Percentiles rank a stretch among this genome's conserved stretches.
Evolutionary conservation across 2,329 filamentous ascomycete species (phyloP).

Genomic region (Aspergillus novofumigatus): DNA sequence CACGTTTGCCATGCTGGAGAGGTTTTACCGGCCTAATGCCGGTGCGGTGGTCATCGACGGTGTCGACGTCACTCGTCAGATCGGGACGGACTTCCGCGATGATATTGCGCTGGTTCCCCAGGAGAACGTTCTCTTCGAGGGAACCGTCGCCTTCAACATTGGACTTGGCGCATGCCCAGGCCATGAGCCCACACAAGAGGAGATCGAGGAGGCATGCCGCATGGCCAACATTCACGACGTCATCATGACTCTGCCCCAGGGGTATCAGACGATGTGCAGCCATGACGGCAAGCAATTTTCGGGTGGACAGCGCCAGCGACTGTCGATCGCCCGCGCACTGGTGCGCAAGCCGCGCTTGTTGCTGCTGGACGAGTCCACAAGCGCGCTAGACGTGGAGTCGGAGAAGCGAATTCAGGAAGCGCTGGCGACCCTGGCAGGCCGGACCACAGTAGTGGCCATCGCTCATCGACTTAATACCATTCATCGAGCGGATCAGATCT

Average conservation of each 20-base stretch:
- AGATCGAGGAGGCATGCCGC: slow-evolving; percentile 63
- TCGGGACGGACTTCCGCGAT: slow-evolving; percentile 39
- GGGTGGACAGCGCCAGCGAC: slow-evolving; percentile 55
- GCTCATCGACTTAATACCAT: slow-evolving; percentile 42
- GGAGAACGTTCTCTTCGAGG: slow-evolving; percentile 47
- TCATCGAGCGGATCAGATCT: slow-evolving; percentile 72
- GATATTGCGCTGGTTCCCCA: slow-evolving; percentile 47
- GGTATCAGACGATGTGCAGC: slow-evolving; percentile 60
- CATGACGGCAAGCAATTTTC: slow-evolving; percentile 53
- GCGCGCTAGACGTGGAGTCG: slow-evolving; percentile 53
- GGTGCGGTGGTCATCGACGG: slow-evolving; percentile 53
- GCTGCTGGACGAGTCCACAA: slow-evolving; percentile 59
- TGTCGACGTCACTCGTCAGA: slow-evolving; percentile 41
- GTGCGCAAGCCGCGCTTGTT: slow-evolving; percentile 52
- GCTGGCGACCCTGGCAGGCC: slow-evolving; percentile 28
- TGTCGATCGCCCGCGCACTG: slow-evolving; percentile 56
- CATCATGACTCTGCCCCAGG: slow-evolving; percentile 58
- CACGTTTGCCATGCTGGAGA: slow-evolving; percentile 53
- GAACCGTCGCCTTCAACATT: slow-evolving; percentile 46
- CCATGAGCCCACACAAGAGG: slow-evolving; percentile 52
- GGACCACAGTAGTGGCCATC: slow-evolving; percentile 40
- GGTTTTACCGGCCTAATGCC: slow-evolving; percentile 50
- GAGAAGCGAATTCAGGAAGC: slow-evolving; percentile 47
- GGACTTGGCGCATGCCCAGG: slow-evolving; percentile 48
- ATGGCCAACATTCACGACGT: slow-evolving; percentile 68